These are phyloP conservation scores for Yarrowia alimentaria DNA, from an alignment of 805 yeast species.

Conservation along the genomic window DNA sequence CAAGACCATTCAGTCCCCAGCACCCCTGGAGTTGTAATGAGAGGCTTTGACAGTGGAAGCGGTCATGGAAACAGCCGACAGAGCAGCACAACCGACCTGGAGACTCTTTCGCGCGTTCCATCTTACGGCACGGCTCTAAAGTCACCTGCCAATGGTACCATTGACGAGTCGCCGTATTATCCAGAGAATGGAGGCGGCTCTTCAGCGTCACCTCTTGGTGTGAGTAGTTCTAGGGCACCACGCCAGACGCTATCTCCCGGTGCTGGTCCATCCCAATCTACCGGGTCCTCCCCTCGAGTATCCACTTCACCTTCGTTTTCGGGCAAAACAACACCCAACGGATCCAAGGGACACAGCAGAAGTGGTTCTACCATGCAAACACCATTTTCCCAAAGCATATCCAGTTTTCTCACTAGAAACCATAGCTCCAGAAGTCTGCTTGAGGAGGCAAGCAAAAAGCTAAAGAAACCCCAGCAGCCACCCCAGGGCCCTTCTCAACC, in stretches of 20 bases:
- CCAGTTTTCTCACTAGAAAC: conserved; percentile 24
- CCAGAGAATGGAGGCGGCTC: conserved; percentile 32
- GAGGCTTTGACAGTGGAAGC: background rate
- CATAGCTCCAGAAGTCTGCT: conserved; percentile 25
- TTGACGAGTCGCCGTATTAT: conserved; percentile 66
- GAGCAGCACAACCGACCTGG: conserved; percentile 38
- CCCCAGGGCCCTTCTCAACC: too few species aligned
- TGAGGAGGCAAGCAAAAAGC: conserved; percentile 25
- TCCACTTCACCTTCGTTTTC: conserved; percentile 24
- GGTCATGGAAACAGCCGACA: background rate
- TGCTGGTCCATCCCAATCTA: background rate
- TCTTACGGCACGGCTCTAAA: conserved; percentile 78
- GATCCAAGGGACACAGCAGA: conserved; percentile 8
- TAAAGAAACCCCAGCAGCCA: background rate
- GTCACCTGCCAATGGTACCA: conserved; percentile 47
- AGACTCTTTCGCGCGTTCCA: conserved; percentile 67
- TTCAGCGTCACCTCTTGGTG: too few species aligned
- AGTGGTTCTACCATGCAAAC: conserved; percentile 15
- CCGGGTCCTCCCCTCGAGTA: conserved; percentile 4
- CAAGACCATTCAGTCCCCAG: conserved; percentile 3
- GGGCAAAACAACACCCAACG: conserved; percentile 21
- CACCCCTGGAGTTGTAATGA: conserved; percentile 1
- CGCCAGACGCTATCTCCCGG: conserved; percentile 5
- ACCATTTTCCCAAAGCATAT: conserved; percentile 21
- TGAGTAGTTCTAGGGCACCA: background rate